Evolutionary conservation across 2,329 filamentous ascomycete species (phyloP), one percentile per base, ranked within the genome.

Genomic region (Laburnicola sp.): DNA sequence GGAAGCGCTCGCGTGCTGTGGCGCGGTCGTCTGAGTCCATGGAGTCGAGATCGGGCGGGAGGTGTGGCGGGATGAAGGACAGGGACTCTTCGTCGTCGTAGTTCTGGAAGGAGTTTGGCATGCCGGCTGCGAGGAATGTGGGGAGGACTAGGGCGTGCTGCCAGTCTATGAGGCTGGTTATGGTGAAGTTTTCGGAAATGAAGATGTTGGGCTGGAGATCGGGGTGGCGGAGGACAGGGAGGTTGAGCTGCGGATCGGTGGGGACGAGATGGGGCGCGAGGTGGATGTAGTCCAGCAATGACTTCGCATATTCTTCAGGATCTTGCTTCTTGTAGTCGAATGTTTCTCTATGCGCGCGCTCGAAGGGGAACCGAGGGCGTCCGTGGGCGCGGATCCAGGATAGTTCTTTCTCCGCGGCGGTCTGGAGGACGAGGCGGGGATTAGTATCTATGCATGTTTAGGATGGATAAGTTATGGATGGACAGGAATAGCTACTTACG

Each of bases 131-230:
- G 4, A 75, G 61, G 42, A 74, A 70, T 7, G 69, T 67, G 3
- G 73, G 75, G n/a, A 75, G 66, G 25, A 68, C 57, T 2, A 63
- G 38, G 34, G 60, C 60, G 54, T 76, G 65, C 56, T 77, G 73
- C 74, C 73, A 77, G 51, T 78, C 74, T 31, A 77, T 74, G 1
- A 77, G 52, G 27, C 70, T 53, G 26, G 59, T 60, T 22, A 77
- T 70, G 6, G 69, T 64, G 41, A 64, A 59, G 27, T 66, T 50
- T 4, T 67, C 55, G 31, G 60, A 66, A 8, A 70, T 51, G 41
- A 71, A 70, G 26, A 74, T 73, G 51, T 60, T 63, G 1, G 68
- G 66, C 35, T 63, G 56, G n/a, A 72, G 54, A 48, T 74, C 70
- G 8, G 69, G 68, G 46, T 75, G 71, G 23, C 70, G 65, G 30